phyloP scores from a whole-genome alignment of 2,329 filamentous ascomycete genomes.

The Beauveria bassiana region DNA sequence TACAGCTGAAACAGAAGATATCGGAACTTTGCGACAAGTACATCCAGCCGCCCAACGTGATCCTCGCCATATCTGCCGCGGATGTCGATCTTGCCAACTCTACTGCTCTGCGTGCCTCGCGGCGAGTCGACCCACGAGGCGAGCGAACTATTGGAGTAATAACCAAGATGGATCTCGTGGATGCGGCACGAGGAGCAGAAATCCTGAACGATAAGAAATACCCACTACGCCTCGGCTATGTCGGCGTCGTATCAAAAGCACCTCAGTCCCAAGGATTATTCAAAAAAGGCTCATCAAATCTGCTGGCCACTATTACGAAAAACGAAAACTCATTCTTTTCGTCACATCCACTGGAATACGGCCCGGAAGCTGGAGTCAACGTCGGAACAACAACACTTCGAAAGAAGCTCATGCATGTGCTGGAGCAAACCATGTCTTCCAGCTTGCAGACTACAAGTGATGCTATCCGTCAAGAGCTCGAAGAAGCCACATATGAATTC shows the following conservation, averaged over 20 bases:
- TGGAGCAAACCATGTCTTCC: conserved; percentile 94
- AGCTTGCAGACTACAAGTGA: conserved; percentile 85
- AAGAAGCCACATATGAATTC: conserved; percentile 96
- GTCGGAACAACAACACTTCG: conserved; percentile 82
- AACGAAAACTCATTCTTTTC: conserved; percentile 87
- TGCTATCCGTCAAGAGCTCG: conserved; percentile 87
- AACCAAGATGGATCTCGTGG: conserved; percentile 97
- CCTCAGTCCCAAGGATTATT: conserved; percentile 68
- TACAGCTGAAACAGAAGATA: conserved; percentile 91
- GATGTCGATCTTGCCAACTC: conserved; percentile 98
- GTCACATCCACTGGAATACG: conserved; percentile 73
- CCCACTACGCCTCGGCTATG: conserved; percentile 87
- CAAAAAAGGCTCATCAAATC: conserved; percentile 71
- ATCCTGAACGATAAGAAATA: conserved; percentile 89
- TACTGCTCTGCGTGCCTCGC: conserved; percentile 79
- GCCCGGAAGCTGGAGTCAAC: conserved; percentile 60
- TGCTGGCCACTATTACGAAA: conserved; percentile 72
- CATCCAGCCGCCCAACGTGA: conserved; percentile 91
- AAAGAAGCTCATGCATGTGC: conserved; percentile 93
- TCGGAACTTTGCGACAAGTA: conserved; percentile 96
- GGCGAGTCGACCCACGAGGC: conserved; percentile 85
- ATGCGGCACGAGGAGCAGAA: conserved; percentile 65
- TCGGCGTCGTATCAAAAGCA: conserved; percentile 84
- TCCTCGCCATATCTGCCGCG: conserved; percentile 92
- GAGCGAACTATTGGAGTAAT: conserved; percentile 98